Percentiles rank a stretch among this genome's conserved stretches.
These are phyloP conservation scores for Xerocomellus dryophilus DNA, from an alignment of 768 basidiomycete genomes.

Conservation along the genomic window DNA sequence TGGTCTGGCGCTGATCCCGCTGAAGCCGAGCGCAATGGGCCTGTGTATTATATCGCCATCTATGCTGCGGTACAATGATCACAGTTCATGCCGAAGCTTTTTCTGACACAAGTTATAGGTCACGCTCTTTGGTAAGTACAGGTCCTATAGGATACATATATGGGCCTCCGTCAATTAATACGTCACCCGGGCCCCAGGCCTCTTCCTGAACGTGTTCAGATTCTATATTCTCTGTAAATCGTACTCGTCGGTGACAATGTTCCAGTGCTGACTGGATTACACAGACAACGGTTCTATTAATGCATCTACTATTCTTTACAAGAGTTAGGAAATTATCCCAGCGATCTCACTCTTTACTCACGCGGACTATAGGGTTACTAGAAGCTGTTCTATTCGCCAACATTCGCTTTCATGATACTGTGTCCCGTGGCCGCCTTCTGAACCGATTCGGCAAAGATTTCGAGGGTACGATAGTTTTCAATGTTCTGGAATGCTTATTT, in stretches of 20 bases:
- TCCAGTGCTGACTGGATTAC: constrained; percentile 2
- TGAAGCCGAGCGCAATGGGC: constrained; percentile 39
- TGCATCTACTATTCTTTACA: constrained; percentile 75
- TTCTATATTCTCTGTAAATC: constrained; percentile 71
- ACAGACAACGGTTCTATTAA: constrained; percentile 75
- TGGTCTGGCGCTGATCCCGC: constrained; percentile 55
- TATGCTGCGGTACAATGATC: constrained; percentile 57
- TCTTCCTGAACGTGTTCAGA: constrained; percentile 56
- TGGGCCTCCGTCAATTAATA: constrained; percentile 3
- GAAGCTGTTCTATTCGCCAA: constrained; percentile 83
- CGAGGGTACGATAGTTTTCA: constrained; percentile 45
- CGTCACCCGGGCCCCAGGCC: constrained; percentile 40
- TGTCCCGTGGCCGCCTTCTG: constrained; percentile 77
- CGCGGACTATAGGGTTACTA: constrained; percentile 44
- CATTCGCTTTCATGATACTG: constrained; percentile 91
- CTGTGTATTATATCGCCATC: constrained; percentile 48
- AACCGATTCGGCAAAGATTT: constrained; percentile 91
- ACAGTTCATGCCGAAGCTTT: not conserved
- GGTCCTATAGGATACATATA: too few species aligned
- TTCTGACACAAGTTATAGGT: constrained; percentile 33
- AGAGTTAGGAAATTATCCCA: constrained; percentile 39
- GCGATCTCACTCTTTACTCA: constrained; percentile 13
- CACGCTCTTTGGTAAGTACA: constrained; percentile 33
- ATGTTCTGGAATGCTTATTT: not conserved
- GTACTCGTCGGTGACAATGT: not conserved